phyloP scores from a whole-genome alignment of 2,329 filamentous ascomycete species.

The Fusarium bulbicola region DNA sequence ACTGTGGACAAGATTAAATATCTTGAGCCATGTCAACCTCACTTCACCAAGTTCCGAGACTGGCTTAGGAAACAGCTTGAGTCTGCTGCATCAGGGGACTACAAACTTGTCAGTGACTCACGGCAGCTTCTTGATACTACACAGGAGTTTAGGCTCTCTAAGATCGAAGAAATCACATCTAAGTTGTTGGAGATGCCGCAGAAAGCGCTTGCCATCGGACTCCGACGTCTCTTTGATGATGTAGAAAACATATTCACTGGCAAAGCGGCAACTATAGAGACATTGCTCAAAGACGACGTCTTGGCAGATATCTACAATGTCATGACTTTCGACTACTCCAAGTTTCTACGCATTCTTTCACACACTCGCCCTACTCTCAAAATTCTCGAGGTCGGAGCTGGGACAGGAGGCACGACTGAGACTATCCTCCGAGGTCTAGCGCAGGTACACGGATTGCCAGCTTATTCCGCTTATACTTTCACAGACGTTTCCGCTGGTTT shows the following conservation, averaged over 20 bases:
- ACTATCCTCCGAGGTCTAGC: background rate
- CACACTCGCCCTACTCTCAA: constrained; percentile 48
- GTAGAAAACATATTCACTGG: constrained; percentile 1
- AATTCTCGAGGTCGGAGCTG: constrained; percentile 52
- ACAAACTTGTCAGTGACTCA: constrained; percentile 47
- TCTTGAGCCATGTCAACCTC: constrained; percentile 5
- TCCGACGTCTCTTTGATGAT: constrained; percentile 1
- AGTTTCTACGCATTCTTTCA: background rate
- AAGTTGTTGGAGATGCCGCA: background rate
- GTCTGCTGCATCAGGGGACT: constrained; percentile 5
- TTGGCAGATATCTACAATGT: background rate
- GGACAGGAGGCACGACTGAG: constrained; percentile 42
- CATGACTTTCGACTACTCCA: constrained; percentile 3
- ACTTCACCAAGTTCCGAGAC: constrained; percentile 7
- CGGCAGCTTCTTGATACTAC: background rate
- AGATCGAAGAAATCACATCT: background rate
- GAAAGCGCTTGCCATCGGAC: background rate
- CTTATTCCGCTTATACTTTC: constrained; percentile 47
- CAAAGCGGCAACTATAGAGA: background rate
- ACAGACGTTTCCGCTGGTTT: constrained; percentile 52
- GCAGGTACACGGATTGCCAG: background rate
- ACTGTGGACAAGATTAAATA: background rate
- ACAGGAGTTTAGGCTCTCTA: background rate
- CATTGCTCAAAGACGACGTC: background rate
- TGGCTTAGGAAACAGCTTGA: constrained; percentile 13